These are phyloP conservation scores for Ceratobasidium sp. DNA, from an alignment of 1,284 basidiomycete genomes.

Conservation along the genomic window DNA sequence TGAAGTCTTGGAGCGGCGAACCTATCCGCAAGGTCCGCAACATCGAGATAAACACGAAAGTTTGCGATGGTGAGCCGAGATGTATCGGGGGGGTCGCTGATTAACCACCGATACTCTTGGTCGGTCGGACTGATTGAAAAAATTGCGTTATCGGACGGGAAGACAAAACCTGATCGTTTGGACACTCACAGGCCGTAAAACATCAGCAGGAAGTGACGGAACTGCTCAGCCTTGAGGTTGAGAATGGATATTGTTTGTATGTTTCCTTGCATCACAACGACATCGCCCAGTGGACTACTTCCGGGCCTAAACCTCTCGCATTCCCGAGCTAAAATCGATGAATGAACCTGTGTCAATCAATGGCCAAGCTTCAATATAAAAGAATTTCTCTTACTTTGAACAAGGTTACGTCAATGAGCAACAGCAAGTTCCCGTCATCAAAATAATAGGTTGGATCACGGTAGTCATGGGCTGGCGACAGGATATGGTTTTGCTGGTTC, in stretches of 20 bases:
- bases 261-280: background rate
- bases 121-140: constrained; percentile 1
- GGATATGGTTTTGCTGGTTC: background rate
- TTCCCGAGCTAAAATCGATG: constrained; percentile 33
- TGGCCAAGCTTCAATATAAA: background rate
- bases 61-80: background rate
- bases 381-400: constrained; percentile 28
- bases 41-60: constrained; percentile 35
- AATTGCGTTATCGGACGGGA: background rate
- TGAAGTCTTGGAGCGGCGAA: constrained; percentile 19
- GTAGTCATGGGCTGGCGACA: background rate
- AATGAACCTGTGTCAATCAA: constrained; percentile 23
- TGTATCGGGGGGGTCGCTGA: background rate
- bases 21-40: constrained; percentile 30
- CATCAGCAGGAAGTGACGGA: constrained; percentile 28
- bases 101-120: constrained; percentile 11
- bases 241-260: background rate
- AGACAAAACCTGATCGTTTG: background rate
- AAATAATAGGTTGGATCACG: constrained; percentile 19
- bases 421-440: constrained; percentile 17
- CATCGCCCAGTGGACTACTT: background rate
- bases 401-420: constrained; percentile 12
- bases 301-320: background rate
- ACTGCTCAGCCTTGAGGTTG: constrained; percentile 21
- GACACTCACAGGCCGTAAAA: constrained; percentile 34